Base-by-base conservation (phyloP, 2,329 filamentous ascomycete species). In the Penicillium sp. region DNA sequence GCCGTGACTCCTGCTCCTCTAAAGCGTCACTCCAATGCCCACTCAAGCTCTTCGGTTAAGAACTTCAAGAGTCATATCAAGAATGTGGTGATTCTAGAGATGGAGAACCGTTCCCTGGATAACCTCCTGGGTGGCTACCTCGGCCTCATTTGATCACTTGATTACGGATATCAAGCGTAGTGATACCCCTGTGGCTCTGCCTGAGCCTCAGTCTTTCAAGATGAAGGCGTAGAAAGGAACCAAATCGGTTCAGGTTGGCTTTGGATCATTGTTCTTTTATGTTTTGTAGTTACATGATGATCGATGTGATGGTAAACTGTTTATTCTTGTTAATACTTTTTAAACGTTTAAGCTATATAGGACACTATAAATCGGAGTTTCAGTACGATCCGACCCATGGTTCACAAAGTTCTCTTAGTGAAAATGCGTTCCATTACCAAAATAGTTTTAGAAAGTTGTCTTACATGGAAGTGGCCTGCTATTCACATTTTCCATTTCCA, bases 31-130 rank as follows among this genome's bases (percentile, higher is more conserved):
- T 8, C 44, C n/a, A 30, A 26, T 13, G 47, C 65, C 30, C 60
- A 60, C 56, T 65, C 67, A 7, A 50, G 55, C 1, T 37, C 42
- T 40, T 65, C 68, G 6, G 68, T 73, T 55, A 37, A 63, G 38
- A 73, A 73, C 58, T 54, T 77, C 59, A 77, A 75, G 64, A 67
- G 62, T 51, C 73, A 76, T 56, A 76, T 78, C 63, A 76, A 78
- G 69, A 73, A 77, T 68, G 74, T 78, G 3, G 75, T 77, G 30
- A 67, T 75, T 30, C 62, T 77, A 54, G 67, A 74, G 42, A 76
- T 80, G 75, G 80, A 81, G 66, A 81, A 81, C 67, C 79, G 79
- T 56, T 81, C 80, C 0, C 68, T 81, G 26, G 80, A 82, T 67
- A 82, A 81, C 68, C 62, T 82, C 8, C 69, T 81, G 5, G 80